Evolutionary conservation across 2,329 filamentous ascomycete genomes (phyloP).

Genomic region (Exophiala oligosperma): DNA sequence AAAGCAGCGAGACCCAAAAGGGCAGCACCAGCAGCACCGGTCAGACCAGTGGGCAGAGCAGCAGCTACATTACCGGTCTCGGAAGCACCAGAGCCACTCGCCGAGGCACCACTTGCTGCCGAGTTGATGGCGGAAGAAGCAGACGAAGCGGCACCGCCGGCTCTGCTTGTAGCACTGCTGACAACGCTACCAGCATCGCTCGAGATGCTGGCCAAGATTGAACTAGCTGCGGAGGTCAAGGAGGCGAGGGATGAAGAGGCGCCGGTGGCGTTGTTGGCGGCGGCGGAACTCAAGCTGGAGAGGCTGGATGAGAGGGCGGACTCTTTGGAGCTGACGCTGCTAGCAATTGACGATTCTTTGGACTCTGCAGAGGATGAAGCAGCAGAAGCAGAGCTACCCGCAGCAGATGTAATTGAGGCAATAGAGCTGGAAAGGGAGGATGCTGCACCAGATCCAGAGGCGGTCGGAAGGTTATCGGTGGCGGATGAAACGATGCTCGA

Average conservation of each 20-base stretch:
- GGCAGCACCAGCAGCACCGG: constrained; percentile 18
- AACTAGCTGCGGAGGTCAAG: constrained; percentile 14
- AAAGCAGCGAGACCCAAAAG: constrained; percentile 23
- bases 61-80: constrained; percentile 14
- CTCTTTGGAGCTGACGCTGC: constrained; percentile 15
- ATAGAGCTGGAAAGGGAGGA: constrained; percentile 3
- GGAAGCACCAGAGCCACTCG: constrained; percentile 10
- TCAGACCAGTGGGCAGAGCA: constrained; percentile 17
- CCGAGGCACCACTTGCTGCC: constrained; percentile 7
- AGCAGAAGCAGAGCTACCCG: constrained; percentile 2
- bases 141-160: constrained; percentile 7
- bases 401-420: constrained; percentile 8
- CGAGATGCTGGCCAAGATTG: constrained; percentile 14
- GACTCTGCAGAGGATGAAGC: constrained; percentile 7
- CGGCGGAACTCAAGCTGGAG: constrained; percentile 19
- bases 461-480: not conserved
- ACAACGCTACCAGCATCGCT: constrained; percentile 13
- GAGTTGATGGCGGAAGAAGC: constrained; percentile 14
- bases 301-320: constrained; percentile 15
- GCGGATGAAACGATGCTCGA: not conserved
- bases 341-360: constrained; percentile 10
- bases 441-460: not conserved
- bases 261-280: constrained; percentile 12
- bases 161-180: constrained; percentile 15
- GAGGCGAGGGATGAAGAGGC: constrained; percentile 16